Percentiles rank a stretch among this genome's conserved stretches.
Conservation (phyloP, 192 early-diverging fungal species). For the Jimgerdemannia flammicorona region DNA sequence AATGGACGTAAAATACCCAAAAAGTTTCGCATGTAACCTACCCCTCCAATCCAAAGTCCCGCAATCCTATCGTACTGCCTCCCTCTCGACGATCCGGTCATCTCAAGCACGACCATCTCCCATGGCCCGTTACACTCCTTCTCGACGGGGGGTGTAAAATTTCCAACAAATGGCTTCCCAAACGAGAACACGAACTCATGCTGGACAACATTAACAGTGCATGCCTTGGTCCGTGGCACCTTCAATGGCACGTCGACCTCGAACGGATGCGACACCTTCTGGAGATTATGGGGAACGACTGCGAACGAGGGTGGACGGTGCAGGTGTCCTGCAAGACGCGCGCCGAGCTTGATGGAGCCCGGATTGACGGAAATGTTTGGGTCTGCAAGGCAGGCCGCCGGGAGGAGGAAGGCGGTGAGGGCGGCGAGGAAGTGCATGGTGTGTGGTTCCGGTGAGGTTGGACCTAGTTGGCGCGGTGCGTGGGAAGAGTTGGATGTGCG, state of each 20-base stretch:
- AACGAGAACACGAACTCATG: neutral
- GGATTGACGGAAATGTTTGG: too few relatives aligned
- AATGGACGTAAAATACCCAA: neutral
- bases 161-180: neutral
- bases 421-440: too few relatives aligned
- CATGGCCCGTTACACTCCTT: conserved; percentile 7
- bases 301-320: too few relatives aligned
- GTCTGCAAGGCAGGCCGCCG: too few relatives aligned
- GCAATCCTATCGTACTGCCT: conserved; percentile 18
- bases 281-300: too few relatives aligned
- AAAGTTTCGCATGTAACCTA: conserved; percentile 1
- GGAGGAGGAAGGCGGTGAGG: too few relatives aligned
- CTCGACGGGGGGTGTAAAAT: neutral
- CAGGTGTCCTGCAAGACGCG: too few relatives aligned
- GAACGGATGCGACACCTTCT: too few relatives aligned
- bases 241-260: conserved; percentile 1
- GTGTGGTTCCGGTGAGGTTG: too few relatives aligned
- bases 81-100: conserved; percentile 8
- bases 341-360: too few relatives aligned
- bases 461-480: too few relatives aligned
- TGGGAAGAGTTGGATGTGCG: too few relatives aligned
- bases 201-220: conserved; percentile 5
- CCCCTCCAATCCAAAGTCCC: conserved; percentile 20
- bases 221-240: conserved; percentile 1
- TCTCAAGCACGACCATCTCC: conserved; percentile 7